Evolutionary conservation across 2,329 filamentous ascomycete species (phyloP), one percentile per base, ranked within the genome.

Genomic region (Paecilomyces formosus): DNA sequence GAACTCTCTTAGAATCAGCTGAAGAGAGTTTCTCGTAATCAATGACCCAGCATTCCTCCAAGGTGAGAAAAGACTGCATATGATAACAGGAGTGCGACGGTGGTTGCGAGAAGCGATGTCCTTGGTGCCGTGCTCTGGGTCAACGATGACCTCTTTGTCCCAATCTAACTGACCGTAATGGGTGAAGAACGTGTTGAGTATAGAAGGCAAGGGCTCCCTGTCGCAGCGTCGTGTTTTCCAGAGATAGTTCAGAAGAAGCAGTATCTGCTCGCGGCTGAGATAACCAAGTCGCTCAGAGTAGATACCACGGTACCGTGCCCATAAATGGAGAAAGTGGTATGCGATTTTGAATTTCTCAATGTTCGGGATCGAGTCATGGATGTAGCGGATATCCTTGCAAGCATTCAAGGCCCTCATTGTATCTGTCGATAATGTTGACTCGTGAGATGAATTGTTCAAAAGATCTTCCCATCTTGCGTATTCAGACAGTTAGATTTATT

Each of bases 221-320:
- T 75, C 61, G 3, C 71, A 70, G 28, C 76, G 72, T 3, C 85
- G 67, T 22, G 81, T 68, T 68, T 89, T 88, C 70, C 80, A 81
- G 0, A 89, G 72, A 15, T 82, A 80, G 0, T 82, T 79, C 8
- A 89, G 74, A 66, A 89, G 76, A 22, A 88, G 71, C 0, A 83
- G 81, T 56, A 89, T 82, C 63, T 88, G 85, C 21, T 88, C 82
- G 3, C 85, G 86, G 5, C 84, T 81, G 0, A 89, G 75, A 60
- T 84, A 86, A 0, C 87, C 87, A 63, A 88, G 88, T 54, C 80
- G 83, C 1, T 85, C 80, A 0, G 84, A 81, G 68, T 88, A 89
- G 15, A 89, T 76, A 0, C 87, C 87, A 6, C 83, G 79, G 11
- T 78, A 73, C 57, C 79, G 78, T 1, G 86, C 84, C 86, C 86